Evolutionary conservation across 2,329 filamentous ascomycete genomes (phyloP).

Genomic region (Uncinocarpus reesii): DNA sequence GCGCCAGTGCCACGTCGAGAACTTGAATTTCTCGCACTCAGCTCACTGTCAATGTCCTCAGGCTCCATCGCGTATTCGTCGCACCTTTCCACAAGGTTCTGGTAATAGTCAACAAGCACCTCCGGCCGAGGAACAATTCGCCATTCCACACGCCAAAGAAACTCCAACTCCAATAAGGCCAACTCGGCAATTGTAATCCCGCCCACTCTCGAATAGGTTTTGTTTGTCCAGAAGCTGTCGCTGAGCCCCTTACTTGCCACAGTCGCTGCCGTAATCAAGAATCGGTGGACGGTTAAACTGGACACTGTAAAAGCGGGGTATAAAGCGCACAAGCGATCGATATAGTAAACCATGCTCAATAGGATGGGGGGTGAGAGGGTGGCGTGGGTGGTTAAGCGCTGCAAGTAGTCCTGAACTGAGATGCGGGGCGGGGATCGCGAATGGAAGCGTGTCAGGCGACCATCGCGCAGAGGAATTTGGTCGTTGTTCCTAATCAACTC

Average conservation of each 20-base stretch:
- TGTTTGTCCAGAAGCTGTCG: constrained; percentile 97
- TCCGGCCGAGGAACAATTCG: constrained; percentile 93
- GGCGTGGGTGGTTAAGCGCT: constrained; percentile 84
- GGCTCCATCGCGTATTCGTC: constrained; percentile 48
- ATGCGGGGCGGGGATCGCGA: constrained; percentile 84
- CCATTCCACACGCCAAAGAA: constrained; percentile 87
- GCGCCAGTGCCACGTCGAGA: too few relatives aligned
- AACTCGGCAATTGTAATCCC: constrained; percentile 84
- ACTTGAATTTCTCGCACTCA: neutral
- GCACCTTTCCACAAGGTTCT: constrained; percentile 63
- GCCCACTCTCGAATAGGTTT: constrained; percentile 86
- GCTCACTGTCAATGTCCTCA: constrained; percentile 5
- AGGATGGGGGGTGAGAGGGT: constrained; percentile 86
- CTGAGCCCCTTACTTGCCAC: constrained; percentile 93
- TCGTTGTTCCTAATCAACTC: constrained; percentile 94
- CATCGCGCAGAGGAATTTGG: constrained; percentile 69
- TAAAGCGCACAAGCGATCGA: constrained; percentile 82
- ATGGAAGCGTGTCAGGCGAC: constrained; percentile 85
- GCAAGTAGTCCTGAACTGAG: constrained; percentile 85
- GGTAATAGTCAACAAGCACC: constrained; percentile 85
- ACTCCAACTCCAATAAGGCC: constrained; percentile 84
- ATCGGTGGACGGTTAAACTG: constrained; percentile 91
- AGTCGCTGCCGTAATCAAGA: constrained; percentile 88
- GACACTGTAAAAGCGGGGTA: constrained; percentile 95
- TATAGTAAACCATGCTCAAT: constrained; percentile 98